Evolutionary conservation across 371 early-diverging fungal species (phyloP).

Genomic region (Mortierella sp.): DNA sequence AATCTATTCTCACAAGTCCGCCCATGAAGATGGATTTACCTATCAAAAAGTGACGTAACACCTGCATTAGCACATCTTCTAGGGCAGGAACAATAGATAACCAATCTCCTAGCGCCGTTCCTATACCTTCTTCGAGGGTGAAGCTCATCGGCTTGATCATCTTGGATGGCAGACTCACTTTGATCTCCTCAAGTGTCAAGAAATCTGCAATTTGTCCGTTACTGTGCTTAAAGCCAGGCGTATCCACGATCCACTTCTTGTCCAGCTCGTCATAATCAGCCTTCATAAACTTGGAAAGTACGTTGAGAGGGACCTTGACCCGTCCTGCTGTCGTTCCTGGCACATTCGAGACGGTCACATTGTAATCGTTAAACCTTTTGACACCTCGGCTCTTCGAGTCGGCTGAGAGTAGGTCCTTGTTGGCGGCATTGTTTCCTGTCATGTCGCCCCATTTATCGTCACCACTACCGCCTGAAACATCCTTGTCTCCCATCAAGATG

Average conservation of each 20-base stretch:
- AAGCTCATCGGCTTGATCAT: slow-evolving; percentile 44
- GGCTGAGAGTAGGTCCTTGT: slow-evolving; percentile 20
- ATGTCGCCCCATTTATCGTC: slow-evolving; percentile 26
- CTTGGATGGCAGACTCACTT: slow-evolving; percentile 41
- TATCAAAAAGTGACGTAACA: slow-evolving; percentile 5
- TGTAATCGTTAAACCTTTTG: slow-evolving; percentile 26
- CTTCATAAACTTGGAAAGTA: slow-evolving; percentile 27
- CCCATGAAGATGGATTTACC: slow-evolving; percentile 53
- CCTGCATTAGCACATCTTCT: no score
- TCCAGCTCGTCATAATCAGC: slow-evolving; percentile 19
- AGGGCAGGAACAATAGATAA: not conserved
- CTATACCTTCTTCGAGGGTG: slow-evolving; percentile 48
- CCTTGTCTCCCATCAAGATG: slow-evolving; percentile 14
- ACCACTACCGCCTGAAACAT: not conserved
- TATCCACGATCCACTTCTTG: slow-evolving; percentile 47
- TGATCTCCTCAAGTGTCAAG: slow-evolving; percentile 46
- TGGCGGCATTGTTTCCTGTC: slow-evolving; percentile 24
- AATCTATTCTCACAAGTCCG: slow-evolving; percentile 52
- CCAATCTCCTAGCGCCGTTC: not conserved
- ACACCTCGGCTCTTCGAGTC: slow-evolving; percentile 25
- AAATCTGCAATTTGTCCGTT: slow-evolving; percentile 26
- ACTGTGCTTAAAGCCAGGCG: slow-evolving; percentile 37
- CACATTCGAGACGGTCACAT: slow-evolving; percentile 47
- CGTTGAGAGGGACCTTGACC: slow-evolving; percentile 44
- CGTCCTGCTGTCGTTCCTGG: slow-evolving; percentile 42